Conservation (phyloP, 257 asterid species). For the Capsicum chinense region DNA sequence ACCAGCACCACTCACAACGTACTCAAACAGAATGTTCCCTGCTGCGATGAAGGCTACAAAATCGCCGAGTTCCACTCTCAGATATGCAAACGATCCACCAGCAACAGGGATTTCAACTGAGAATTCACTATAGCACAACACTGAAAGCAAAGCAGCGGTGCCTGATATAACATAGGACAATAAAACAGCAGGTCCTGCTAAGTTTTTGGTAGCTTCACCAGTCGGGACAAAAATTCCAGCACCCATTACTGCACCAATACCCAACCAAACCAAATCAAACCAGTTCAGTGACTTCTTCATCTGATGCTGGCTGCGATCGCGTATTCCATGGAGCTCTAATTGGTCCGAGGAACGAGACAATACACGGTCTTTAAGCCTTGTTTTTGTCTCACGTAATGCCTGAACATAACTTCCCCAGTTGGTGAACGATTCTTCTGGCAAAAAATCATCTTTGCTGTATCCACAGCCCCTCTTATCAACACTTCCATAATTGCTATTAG, state of each 20-base stretch:
- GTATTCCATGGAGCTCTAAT: conserved; percentile 36
- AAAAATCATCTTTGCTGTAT: conserved; percentile 42
- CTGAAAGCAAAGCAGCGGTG: conserved; percentile 36
- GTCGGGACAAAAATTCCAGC: conserved; percentile 49
- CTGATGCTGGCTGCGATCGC: conserved; percentile 41
- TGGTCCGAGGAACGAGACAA: conserved; percentile 39
- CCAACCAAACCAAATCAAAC: conserved; percentile 52
- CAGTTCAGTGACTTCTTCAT: conserved; percentile 42
- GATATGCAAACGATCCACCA: conserved; percentile 50
- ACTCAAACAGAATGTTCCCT: conserved; percentile 47
- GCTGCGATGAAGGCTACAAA: conserved; percentile 45
- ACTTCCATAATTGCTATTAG: not conserved
- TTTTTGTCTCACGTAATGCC: conserved; percentile 37
- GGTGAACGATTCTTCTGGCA: conserved; percentile 47
- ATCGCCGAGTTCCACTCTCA: conserved; percentile 47
- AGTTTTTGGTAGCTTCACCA: conserved; percentile 42
- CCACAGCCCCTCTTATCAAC: conserved; percentile 37
- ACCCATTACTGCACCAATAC: conserved; percentile 49
- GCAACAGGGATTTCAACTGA: conserved; percentile 48
- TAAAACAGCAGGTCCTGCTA: conserved; percentile 46
- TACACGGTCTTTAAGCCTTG: conserved; percentile 41
- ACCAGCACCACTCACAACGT: conserved; percentile 39
- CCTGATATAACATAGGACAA: conserved; percentile 43
- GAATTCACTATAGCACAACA: conserved; percentile 42
- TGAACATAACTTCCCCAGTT: conserved; percentile 41